Base-by-base conservation (phyloP, 352 stramenopile species). In the Phytophthora citrophthora region DNA sequence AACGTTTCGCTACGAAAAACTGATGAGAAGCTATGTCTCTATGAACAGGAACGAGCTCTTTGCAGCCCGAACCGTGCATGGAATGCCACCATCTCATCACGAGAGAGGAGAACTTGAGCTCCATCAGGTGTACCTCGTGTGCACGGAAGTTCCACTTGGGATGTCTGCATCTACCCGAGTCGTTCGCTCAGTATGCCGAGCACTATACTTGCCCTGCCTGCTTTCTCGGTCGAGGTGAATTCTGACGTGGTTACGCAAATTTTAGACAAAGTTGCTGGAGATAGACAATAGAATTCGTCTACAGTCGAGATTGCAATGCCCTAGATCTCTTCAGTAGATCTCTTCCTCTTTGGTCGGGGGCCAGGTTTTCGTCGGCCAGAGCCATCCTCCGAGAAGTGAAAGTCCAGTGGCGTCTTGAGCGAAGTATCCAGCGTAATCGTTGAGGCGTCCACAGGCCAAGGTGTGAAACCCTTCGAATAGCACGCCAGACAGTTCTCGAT, bases 381-480 rank as follows among this genome's bases (percentile, higher is more conserved):
- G 5, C 70, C 72, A 47, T 90, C 78, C 10, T 79, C 71, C 7
- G 71, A 77, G 59, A 86, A 89, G n/a, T 83, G 54, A 18, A 85
- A 74, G 66, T 93, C 84, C 8, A 90, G 71, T 31, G 81, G 74
- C n/a, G 78, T 89, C 67, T 89, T 90, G 16, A 93, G 52, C 15
- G 56, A 55, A 23, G 57, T 54, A 24, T 93, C 79, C 3, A 72
- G 47, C 10, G 68, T 44, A 26, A 90, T 72, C 9, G 72, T 39
- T 7, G 74, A 68, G 3, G 76, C 83, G 24, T 91, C 82, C n/a
- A 86, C 53, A 10, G 84, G 81, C 78, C 78, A 91, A 11, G 79
- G 78, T 41, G 70, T 84, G 58, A 93, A 91, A 20, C 60, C 52
- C n/a, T 73, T 68, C 34, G 76, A 56, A 65, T 93, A 93, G 55